phyloP scores from a whole-genome alignment of 2,329 filamentous ascomycete species.

The Fusarium avenaceum region DNA sequence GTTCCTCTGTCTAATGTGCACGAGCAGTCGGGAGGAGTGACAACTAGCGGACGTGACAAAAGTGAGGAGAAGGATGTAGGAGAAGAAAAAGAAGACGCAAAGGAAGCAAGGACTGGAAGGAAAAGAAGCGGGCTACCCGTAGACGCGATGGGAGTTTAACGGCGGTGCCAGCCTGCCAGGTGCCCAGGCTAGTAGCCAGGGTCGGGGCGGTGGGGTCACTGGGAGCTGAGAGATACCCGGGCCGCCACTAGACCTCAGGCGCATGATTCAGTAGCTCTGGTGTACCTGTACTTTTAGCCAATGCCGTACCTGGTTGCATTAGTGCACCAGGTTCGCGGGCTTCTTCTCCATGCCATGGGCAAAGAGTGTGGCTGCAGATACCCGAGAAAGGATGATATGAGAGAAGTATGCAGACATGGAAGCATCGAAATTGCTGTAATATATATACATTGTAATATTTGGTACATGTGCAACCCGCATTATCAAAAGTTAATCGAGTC shows the following conservation, averaged over 20 bases:
- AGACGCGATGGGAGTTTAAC: slow-evolving; percentile 49
- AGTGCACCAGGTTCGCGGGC: slow-evolving; percentile 24
- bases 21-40: not conserved
- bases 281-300: slow-evolving; percentile 31
- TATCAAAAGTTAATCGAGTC: slow-evolving; percentile 4
- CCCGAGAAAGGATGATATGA: not conserved
- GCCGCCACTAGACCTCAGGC: not conserved
- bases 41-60: slow-evolving; percentile 26
- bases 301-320: slow-evolving; percentile 34
- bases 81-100: slow-evolving; percentile 33
- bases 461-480: not conserved
- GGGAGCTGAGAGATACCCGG: slow-evolving; percentile 25
- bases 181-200: slow-evolving; percentile 42
- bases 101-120: slow-evolving; percentile 26
- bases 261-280: slow-evolving; percentile 26
- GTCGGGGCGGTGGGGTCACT: slow-evolving; percentile 29
- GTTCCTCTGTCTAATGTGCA: slow-evolving; percentile 3
- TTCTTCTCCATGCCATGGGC: not conserved
- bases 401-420: not conserved
- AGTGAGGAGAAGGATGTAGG: slow-evolving; percentile 32
- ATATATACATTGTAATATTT: not conserved
- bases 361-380: slow-evolving; percentile 14
- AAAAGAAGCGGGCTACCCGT: slow-evolving; percentile 45
- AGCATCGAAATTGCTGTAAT: not conserved
- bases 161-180: slow-evolving; percentile 39